phyloP scores from a whole-genome alignment of 2,329 filamentous ascomycete genomes.

The Talaromyces sp. region DNA sequence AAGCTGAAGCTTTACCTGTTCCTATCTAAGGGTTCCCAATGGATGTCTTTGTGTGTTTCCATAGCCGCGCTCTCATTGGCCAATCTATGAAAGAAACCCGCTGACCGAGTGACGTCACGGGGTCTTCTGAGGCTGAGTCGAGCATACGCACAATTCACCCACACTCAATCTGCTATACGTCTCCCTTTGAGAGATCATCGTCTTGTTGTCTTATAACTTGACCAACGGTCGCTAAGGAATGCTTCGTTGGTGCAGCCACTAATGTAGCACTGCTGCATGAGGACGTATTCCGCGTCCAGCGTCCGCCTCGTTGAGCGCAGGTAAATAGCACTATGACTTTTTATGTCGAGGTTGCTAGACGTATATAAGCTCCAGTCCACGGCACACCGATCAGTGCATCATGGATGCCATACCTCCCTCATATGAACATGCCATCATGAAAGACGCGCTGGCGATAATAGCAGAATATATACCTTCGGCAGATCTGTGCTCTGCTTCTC shows the following conservation, averaged over 20 bases:
- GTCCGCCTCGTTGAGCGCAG: neutral
- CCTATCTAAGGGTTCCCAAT: neutral
- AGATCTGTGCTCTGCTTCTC: constrained; percentile 53
- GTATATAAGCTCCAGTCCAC: neutral
- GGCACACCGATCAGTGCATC: neutral
- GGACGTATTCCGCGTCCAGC: neutral
- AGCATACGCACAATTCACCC: neutral
- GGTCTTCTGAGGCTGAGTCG: neutral
- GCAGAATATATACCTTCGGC: constrained; percentile 55
- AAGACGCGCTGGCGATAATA: constrained; percentile 55
- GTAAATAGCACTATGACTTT: neutral
- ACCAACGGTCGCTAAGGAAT: rapidly evolving
- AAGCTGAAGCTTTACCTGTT: constrained; percentile 8
- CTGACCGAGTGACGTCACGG: constrained; percentile 6
- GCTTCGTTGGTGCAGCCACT: neutral
- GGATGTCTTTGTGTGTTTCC: neutral
- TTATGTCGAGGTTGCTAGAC: neutral
- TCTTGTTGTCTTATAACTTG: neutral
- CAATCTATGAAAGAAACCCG: neutral
- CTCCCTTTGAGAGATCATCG: neutral
- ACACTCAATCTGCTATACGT: neutral
- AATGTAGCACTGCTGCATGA: neutral
- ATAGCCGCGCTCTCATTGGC: neutral
- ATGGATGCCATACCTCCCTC: constrained; percentile 59
- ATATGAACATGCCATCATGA: constrained; percentile 55